These are phyloP conservation scores for Macrophomina phaseolina DNA, from an alignment of 2,329 filamentous ascomycete genomes.

Conservation along the genomic window DNA sequence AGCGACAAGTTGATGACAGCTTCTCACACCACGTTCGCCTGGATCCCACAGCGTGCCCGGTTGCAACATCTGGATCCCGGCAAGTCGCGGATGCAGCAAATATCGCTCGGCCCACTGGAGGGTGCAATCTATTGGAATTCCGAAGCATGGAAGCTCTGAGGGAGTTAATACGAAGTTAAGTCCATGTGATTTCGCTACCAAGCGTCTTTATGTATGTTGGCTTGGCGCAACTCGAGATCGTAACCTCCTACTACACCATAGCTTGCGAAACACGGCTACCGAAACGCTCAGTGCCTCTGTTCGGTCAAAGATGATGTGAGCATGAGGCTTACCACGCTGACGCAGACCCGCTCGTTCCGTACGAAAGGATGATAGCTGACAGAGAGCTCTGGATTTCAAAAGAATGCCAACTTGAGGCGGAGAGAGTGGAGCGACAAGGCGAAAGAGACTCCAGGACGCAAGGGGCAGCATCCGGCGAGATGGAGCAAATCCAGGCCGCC, in stretches of 20 bases:
- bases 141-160: background rate
- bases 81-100: background rate
- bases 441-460: background rate
- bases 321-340: background rate
- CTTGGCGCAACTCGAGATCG: background rate
- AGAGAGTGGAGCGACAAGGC: background rate
- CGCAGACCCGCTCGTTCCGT: background rate
- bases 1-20: background rate
- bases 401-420: background rate
- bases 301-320: background rate
- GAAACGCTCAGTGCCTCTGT: background rate
- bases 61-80: background rate
- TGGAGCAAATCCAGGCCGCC: conserved; percentile 7
- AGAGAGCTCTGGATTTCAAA: background rate
- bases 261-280: background rate
- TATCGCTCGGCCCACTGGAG: background rate
- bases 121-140: background rate
- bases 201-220: background rate
- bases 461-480: background rate
- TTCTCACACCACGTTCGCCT: background rate
- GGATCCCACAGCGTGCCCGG: background rate
- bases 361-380: background rate
- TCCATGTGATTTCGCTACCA: background rate
- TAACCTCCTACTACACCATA: background rate
- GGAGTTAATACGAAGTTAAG: background rate